Percentiles rank a stretch among this genome's conserved stretches.
These are phyloP conservation scores for Phytopythium litorale DNA, from an alignment of 352 stramenopile species.

Conservation along the genomic window DNA sequence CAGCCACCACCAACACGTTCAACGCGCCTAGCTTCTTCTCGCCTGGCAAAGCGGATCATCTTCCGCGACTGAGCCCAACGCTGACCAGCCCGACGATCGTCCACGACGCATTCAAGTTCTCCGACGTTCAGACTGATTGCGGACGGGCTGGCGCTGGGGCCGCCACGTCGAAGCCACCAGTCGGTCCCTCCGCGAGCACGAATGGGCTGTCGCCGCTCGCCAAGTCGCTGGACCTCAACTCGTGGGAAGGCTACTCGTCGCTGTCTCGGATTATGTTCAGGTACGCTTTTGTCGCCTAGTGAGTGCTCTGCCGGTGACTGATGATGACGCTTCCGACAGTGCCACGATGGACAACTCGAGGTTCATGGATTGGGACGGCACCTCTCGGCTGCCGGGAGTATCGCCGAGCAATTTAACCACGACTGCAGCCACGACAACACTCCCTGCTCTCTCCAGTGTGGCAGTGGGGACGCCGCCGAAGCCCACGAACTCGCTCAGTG, in stretches of 20 bases:
- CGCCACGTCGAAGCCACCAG: neutral
- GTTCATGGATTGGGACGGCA: constrained; percentile 3
- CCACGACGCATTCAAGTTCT: constrained; percentile 5
- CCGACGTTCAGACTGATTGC: neutral
- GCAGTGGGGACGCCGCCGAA: neutral
- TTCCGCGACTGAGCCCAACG: neutral
- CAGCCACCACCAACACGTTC: neutral
- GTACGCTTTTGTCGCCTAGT: constrained; percentile 11
- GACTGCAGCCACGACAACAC: neutral
- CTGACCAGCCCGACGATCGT: neutral
- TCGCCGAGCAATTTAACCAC: neutral
- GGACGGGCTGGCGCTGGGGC: neutral
- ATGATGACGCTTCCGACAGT: neutral
- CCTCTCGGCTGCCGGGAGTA: neutral
- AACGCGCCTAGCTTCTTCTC: constrained; percentile 2
- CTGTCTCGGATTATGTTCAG: constrained; percentile 74
- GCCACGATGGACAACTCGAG: constrained; percentile 4
- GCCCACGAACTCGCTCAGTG: constrained; percentile 21
- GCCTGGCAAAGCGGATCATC: neutral
- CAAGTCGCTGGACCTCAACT: constrained; percentile 42
- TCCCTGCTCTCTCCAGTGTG: neutral
- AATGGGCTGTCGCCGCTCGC: constrained; percentile 18
- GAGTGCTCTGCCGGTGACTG: neutral
- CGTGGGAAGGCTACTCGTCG: constrained; percentile 72
- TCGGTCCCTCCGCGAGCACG: neutral